A percentile compares a stretch with the other conserved stretches of the same genome.
These are phyloP conservation scores for Pugionium cornutum DNA, from an alignment of 345 rosid genomes.

Conservation along the genomic window DNA sequence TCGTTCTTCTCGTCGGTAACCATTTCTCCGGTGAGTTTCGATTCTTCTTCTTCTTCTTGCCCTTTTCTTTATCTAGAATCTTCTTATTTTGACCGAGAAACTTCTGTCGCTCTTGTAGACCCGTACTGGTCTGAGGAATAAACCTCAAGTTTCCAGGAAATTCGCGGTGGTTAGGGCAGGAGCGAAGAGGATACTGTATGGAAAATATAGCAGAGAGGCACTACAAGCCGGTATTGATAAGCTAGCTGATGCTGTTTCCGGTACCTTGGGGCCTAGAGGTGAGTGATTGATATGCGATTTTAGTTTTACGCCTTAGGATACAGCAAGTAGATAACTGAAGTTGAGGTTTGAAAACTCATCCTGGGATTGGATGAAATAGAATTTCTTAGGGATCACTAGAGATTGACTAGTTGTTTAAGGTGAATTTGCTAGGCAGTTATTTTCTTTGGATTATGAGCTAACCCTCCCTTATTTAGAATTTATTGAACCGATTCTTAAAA, in stretches of 20 bases:
- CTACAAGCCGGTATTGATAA: slow-evolving; percentile 83
- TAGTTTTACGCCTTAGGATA: not conserved
- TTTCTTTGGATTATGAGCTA: not conserved
- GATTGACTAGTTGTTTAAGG: not conserved
- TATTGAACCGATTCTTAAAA: slow-evolving; percentile 2
- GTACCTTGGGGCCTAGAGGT: slow-evolving; percentile 85
- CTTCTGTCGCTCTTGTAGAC: slow-evolving; percentile 40
- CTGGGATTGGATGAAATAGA: not conserved
- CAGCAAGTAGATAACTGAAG: not conserved
- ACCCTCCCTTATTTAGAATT: not conserved
- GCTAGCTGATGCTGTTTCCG: slow-evolving; percentile 86
- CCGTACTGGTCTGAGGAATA: slow-evolving; percentile 36
- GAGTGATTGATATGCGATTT: slow-evolving; percentile 8
- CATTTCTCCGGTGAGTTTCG: slow-evolving; percentile 17
- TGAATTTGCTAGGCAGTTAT: not conserved
- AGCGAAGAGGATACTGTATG: slow-evolving; percentile 65
- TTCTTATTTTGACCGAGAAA: not conserved
- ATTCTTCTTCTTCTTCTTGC: not conserved
- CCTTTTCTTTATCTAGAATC: not conserved
- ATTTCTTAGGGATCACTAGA: not conserved
- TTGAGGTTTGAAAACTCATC: not conserved
- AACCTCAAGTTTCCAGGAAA: slow-evolving; percentile 37
- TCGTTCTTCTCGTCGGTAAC: slow-evolving; percentile 34
- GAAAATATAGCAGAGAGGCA: slow-evolving; percentile 68
- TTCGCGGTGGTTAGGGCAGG: slow-evolving; percentile 65